These are phyloP conservation scores for Chytridium lagenaria DNA, from an alignment of 371 early-diverging fungal genomes.

Conservation along the genomic window DNA sequence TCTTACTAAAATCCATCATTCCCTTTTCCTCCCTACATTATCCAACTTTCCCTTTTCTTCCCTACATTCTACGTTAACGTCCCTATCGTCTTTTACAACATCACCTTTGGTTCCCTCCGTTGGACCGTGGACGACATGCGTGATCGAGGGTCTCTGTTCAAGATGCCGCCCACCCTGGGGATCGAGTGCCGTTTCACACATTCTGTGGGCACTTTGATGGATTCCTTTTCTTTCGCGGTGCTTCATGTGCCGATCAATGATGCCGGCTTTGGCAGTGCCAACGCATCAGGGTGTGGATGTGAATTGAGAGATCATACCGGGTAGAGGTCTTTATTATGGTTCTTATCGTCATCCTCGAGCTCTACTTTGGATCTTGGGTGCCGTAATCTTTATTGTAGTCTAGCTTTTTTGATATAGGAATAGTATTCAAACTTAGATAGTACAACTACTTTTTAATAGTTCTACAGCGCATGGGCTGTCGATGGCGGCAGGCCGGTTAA, in stretches of 20 bases:
- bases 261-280: constrained; percentile 74
- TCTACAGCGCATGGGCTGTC: too few relatives aligned
- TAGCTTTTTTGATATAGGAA: too few relatives aligned
- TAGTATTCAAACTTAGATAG: too few relatives aligned
- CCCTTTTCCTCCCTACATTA: too few relatives aligned
- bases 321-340: constrained; percentile 39
- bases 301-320: constrained; percentile 93
- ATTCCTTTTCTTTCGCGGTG: constrained; percentile 85
- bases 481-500: too few relatives aligned
- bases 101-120: constrained; percentile 55
- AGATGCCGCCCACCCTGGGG: constrained; percentile 67
- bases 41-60: constrained; percentile 85
- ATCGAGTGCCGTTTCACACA: constrained; percentile 78
- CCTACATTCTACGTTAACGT: constrained; percentile 84
- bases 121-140: constrained; percentile 72
- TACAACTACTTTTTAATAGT: too few relatives aligned
- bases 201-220: constrained; percentile 81
- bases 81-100: constrained; percentile 78
- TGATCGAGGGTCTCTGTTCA: constrained; percentile 85
- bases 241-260: constrained; percentile 88
- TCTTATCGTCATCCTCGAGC: constrained; percentile 13
- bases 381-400: constrained; percentile 13
- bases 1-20: constrained; percentile 58
- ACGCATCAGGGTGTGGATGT: constrained; percentile 86
- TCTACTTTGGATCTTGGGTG: constrained; percentile 21